Conservation (phyloP, 2,329 filamentous ascomycete species). For the Chaetomiaceae sp. region DNA sequence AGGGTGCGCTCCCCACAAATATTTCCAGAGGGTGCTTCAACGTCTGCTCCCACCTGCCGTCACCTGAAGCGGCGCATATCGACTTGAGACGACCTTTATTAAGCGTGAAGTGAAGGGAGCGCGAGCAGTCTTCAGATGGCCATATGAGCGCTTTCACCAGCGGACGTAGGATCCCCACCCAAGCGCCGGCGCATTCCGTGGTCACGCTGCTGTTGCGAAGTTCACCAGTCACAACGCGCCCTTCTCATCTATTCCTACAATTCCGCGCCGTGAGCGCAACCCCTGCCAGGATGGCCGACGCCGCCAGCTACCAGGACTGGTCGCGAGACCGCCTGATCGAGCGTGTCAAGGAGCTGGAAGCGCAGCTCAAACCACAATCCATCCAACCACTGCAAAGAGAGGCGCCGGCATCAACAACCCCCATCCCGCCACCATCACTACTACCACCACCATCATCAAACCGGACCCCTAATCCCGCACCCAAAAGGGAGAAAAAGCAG, state of each 20-base stretch:
- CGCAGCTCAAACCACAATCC: conserved; percentile 49
- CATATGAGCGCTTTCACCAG: conserved; percentile 7
- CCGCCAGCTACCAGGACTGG: conserved; percentile 59
- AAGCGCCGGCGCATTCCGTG: conserved; percentile 3
- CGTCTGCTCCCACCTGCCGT: conserved; percentile 2
- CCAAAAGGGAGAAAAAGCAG: too few species aligned
- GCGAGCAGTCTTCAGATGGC: conserved; percentile 7
- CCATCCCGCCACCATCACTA: not conserved
- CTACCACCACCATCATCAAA: not conserved
- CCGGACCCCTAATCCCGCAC: too few species aligned
- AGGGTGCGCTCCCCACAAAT: too few species aligned
- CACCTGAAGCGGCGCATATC: conserved; percentile 1
- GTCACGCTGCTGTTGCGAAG: conserved; percentile 1
- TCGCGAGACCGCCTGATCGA: conserved; percentile 61
- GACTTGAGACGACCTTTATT: not conserved
- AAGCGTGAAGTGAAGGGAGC: too few species aligned
- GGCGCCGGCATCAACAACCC: not conserved
- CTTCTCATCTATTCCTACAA: not conserved
- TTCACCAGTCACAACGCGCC: not conserved
- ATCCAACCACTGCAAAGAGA: not conserved
- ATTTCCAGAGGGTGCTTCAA: too few species aligned
- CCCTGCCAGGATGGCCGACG: conserved; percentile 2
- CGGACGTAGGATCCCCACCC: conserved; percentile 1
- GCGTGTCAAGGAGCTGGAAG: conserved; percentile 62
- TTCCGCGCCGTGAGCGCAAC: not conserved